phyloP scores from a whole-genome alignment of 441 rosid species.

The Euphorbia celastroides region DNA sequence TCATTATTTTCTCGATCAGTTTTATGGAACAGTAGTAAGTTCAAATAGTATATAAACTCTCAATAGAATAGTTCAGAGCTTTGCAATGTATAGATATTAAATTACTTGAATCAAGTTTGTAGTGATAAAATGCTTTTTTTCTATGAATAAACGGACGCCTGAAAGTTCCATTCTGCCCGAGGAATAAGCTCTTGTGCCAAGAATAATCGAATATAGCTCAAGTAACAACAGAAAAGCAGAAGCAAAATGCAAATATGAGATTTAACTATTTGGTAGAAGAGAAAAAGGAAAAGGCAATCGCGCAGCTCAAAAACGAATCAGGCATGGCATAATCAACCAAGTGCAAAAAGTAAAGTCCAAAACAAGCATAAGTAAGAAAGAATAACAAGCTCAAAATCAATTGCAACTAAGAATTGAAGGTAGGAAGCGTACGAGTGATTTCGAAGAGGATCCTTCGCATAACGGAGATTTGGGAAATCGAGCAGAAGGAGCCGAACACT shows the following conservation, averaged over 20 bases:
- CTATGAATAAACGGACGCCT: no score
- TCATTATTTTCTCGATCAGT: background rate
- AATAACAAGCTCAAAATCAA: background rate
- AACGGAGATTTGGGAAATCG: background rate
- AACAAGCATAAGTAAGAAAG: background rate
- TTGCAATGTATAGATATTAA: background rate
- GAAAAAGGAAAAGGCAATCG: background rate
- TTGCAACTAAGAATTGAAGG: background rate
- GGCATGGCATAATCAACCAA: no score
- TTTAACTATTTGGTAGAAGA: background rate
- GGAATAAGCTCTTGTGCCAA: background rate
- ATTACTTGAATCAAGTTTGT: background rate
- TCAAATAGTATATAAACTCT: background rate
- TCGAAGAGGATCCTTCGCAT: background rate
- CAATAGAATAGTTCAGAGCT: background rate
- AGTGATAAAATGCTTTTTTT: no score
- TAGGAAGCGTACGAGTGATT: background rate
- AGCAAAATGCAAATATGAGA: background rate
- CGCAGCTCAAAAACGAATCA: background rate
- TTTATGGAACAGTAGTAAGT: background rate
- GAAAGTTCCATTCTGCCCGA: background rate
- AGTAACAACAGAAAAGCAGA: background rate
- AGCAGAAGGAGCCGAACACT: background rate
- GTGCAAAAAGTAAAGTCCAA: no score
- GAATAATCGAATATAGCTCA: background rate